Evolutionary conservation across 2,329 filamentous ascomycete species (phyloP).

Genomic region (Aspergillus transmontanensis): DNA sequence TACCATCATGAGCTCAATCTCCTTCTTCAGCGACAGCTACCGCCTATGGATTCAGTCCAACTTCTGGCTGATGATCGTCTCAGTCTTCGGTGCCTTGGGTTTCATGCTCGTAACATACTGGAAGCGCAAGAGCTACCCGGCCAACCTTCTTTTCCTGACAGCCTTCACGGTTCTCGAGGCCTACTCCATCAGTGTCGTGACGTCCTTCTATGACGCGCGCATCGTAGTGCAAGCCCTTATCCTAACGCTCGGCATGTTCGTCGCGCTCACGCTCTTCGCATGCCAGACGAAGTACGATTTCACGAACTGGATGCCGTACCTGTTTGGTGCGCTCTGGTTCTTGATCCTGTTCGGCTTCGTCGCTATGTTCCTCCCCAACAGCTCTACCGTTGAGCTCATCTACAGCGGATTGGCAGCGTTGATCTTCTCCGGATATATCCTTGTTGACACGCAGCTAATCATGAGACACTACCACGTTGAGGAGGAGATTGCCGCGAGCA

Average conservation of each 20-base stretch:
- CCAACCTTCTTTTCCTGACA: constrained; percentile 87
- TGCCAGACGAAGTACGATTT: constrained; percentile 99
- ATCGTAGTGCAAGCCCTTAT: constrained; percentile 90
- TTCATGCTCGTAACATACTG: constrained; percentile 90
- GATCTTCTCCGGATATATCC: constrained; percentile 91
- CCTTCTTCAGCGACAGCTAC: constrained; percentile 81
- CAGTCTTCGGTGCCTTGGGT: constrained; percentile 78
- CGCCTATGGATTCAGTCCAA: constrained; percentile 84
- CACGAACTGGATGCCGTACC: constrained; percentile 93
- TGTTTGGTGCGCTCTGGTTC: constrained; percentile 88
- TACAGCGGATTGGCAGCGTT: constrained; percentile 82
- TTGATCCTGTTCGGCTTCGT: constrained; percentile 93
- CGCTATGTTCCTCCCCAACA: constrained; percentile 82
- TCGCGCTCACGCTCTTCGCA: constrained; percentile 74
- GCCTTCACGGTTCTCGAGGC: constrained; percentile 91
- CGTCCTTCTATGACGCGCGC: constrained; percentile 80
- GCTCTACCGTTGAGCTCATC: constrained; percentile 76
- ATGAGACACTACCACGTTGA: constrained; percentile 97
- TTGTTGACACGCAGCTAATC: constrained; percentile 94
- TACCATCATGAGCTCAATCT: constrained; percentile 75
- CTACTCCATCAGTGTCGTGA: constrained; percentile 89
- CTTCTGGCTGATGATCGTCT: constrained; percentile 81
- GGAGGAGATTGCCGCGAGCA: constrained; percentile 93
- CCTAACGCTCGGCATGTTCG: constrained; percentile 72
- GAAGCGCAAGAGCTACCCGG: constrained; percentile 94